Percentiles rank a stretch among this genome's conserved stretches.
These are phyloP conservation scores for Przewalskia tangutica DNA, from an alignment of 257 asterid genomes.

Conservation along the genomic window DNA sequence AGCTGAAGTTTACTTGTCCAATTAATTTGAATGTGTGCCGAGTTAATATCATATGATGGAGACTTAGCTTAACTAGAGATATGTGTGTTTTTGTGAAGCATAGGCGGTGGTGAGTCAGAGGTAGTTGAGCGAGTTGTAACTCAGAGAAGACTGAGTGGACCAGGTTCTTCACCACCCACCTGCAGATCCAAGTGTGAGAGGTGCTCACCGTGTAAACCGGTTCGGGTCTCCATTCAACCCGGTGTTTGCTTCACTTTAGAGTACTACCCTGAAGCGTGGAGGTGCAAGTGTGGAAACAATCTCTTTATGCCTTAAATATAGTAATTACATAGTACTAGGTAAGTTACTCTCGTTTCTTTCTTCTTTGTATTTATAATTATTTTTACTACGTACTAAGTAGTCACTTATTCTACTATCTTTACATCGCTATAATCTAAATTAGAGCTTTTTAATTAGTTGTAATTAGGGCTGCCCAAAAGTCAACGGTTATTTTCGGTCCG, in stretches of 20 bases:
- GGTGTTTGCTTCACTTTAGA: conserved; percentile 55
- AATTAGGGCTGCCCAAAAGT: too few species aligned
- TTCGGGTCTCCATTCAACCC: conserved; percentile 76
- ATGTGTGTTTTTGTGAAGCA: background rate
- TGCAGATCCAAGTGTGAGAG: conserved; percentile 78
- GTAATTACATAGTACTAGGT: background rate
- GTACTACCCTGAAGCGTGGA: conserved; percentile 92
- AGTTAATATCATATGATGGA: background rate
- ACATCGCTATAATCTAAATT: too few species aligned
- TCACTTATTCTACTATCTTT: background rate
- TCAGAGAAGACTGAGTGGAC: conserved; percentile 1
- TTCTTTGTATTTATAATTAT: background rate
- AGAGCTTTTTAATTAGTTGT: too few species aligned
- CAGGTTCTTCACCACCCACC: conserved; percentile 74
- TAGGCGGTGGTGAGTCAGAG: background rate
- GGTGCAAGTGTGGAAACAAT: conserved; percentile 76
- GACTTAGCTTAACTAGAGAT: background rate
- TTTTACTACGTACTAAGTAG: background rate
- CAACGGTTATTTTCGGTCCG: too few species aligned
- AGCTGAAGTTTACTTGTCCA: background rate
- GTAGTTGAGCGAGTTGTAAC: background rate
- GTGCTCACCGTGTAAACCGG: conserved; percentile 70
- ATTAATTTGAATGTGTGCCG: background rate
- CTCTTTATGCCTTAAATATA: conserved; percentile 50
- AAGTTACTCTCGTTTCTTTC: background rate